Percentiles rank a stretch among this genome's conserved stretches.
Conservation (phyloP, 2,329 filamentous ascomycete genomes). For the Penicillium sp. region DNA sequence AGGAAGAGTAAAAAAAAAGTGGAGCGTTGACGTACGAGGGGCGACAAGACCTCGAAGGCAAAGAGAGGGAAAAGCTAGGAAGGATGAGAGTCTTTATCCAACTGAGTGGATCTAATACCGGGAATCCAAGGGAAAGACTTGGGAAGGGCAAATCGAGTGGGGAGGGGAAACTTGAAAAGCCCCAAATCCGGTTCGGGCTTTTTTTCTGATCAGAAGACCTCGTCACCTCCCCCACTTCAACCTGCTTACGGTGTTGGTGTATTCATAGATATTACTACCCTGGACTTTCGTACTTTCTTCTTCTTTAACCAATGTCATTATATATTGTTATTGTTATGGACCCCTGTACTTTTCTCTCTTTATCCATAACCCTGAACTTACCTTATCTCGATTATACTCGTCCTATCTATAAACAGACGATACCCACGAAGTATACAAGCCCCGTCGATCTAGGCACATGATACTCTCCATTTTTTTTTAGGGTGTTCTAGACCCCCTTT, state of each 20-base stretch:
- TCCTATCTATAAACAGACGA: not conserved
- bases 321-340: too few species aligned
- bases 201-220: conserved; percentile 35
- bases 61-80: conserved; percentile 11
- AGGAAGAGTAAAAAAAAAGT: conserved; percentile 7
- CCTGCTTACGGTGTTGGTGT: too few species aligned
- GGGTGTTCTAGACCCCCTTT: conserved; percentile 22
- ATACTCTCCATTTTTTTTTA: conserved; percentile 23
- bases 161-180: not conserved
- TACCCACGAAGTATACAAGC: conserved; percentile 7
- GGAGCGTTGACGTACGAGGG: conserved; percentile 26
- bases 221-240: conserved; percentile 21
- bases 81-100: conserved; percentile 11
- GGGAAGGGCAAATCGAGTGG: not conserved
- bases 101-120: not conserved
- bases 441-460: conserved; percentile 27
- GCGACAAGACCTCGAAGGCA: conserved; percentile 13
- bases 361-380: too few species aligned
- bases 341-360: too few species aligned
- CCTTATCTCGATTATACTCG: too few species aligned
- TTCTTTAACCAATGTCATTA: too few species aligned
- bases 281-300: too few species aligned
- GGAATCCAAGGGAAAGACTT: not conserved
- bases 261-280: too few species aligned
- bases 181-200: conserved; percentile 27